A percentile compares a stretch with the other conserved stretches of the same genome.
phyloP scores from a whole-genome alignment of 2,329 filamentous ascomycete species.

The Escovopsis sp. region DNA sequence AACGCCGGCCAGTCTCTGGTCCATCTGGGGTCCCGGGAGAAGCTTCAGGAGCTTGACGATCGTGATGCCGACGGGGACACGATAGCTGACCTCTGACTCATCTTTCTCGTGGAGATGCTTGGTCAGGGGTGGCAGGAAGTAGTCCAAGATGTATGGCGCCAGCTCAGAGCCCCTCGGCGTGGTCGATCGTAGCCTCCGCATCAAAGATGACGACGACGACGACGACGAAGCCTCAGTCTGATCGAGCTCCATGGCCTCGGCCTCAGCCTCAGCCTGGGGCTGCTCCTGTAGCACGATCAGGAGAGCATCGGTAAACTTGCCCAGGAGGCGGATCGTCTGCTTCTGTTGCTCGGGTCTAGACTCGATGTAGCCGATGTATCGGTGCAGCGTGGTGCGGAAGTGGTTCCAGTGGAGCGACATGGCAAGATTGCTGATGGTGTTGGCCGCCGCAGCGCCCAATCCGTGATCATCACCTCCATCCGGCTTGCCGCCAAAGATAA shows the following conservation, averaged over 20 bases:
- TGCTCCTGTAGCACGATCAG: constrained; percentile 35
- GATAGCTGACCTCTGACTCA: constrained; percentile 82
- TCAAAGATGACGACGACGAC: constrained; percentile 8
- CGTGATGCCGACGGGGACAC: constrained; percentile 79
- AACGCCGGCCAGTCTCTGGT: constrained; percentile 62
- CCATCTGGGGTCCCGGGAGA: constrained; percentile 58
- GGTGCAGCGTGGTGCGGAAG: constrained; percentile 68
- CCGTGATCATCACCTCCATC: constrained; percentile 67
- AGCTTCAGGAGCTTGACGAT: constrained; percentile 76
- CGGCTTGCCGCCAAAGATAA: constrained; percentile 70
- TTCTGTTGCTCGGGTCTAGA: constrained; percentile 75
- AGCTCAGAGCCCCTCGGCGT: constrained; percentile 55
- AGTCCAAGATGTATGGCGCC: constrained; percentile 53
- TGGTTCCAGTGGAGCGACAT: constrained; percentile 78
- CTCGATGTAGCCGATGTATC: constrained; percentile 70
- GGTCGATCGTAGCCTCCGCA: constrained; percentile 41
- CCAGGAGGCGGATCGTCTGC: constrained; percentile 67
- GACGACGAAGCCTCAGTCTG: constrained; percentile 12
- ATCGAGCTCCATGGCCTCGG: constrained; percentile 30
- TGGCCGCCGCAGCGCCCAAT: constrained; percentile 73
- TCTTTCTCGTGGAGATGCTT: constrained; percentile 87
- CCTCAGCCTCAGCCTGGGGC: constrained; percentile 1
- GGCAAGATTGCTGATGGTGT: constrained; percentile 60
- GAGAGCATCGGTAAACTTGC: constrained; percentile 67
- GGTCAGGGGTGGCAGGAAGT: constrained; percentile 66